These are phyloP conservation scores for Tremellales sp. DNA, from an alignment of 1,284 basidiomycete species.

Conservation along the genomic window DNA sequence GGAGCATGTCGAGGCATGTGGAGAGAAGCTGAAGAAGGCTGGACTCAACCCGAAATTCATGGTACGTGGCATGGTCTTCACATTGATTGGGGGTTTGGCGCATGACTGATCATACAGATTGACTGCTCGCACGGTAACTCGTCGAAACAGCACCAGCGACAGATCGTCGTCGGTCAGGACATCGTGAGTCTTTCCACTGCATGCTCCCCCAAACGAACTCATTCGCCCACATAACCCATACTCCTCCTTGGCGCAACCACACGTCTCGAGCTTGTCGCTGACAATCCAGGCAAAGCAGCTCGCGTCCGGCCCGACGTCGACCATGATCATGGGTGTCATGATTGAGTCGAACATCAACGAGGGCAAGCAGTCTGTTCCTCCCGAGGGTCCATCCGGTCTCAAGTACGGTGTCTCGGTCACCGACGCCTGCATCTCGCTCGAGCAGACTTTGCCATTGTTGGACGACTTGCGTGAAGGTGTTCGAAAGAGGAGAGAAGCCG, in stretches of 20 bases:
- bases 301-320: conserved; percentile 62
- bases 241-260: background rate
- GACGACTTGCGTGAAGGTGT: conserved; percentile 78
- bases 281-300: conserved; percentile 62
- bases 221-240: conserved; percentile 1
- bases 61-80: conserved; percentile 57
- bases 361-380: conserved; percentile 71
- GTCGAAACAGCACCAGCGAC: conserved; percentile 58
- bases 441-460: conserved; percentile 72
- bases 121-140: conserved; percentile 82
- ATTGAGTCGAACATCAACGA: conserved; percentile 91
- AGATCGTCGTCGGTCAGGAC: conserved; percentile 54
- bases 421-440: conserved; percentile 81
- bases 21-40: conserved; percentile 71
- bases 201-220: background rate
- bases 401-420: conserved; percentile 68
- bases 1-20: conserved; percentile 72
- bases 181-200: conserved; percentile 54
- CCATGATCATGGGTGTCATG: conserved; percentile 93
- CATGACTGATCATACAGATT: conserved; percentile 56
- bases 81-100: background rate
- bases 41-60: conserved; percentile 75
- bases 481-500: conserved; percentile 59
- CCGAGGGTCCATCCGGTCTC: conserved; percentile 68
- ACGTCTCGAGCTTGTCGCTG: background rate